These are phyloP conservation scores for Alternaria dauci DNA, from an alignment of 2,329 filamentous ascomycete species.

Conservation along the genomic window DNA sequence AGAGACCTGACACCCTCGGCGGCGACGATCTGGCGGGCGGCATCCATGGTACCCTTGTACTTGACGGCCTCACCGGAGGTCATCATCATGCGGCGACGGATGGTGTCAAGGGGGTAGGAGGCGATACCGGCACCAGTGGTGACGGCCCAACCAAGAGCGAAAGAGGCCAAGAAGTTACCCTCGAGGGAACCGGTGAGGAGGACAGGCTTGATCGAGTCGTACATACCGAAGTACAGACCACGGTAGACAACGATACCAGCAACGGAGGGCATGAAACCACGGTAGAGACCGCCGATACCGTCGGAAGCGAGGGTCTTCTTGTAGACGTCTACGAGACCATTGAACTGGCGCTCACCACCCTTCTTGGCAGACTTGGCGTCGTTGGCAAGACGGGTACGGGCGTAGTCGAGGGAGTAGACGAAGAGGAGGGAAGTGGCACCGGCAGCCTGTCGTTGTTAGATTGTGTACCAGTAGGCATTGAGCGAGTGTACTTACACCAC, in stretches of 20 bases:
- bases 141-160: slow-evolving; percentile 97
- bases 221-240: slow-evolving; percentile 99
- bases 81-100: slow-evolving; percentile 99
- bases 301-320: slow-evolving; percentile 99
- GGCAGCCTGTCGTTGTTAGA: slow-evolving; percentile 69
- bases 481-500: slow-evolving; percentile 78
- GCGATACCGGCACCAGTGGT: slow-evolving; percentile 99
- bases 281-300: slow-evolving; percentile 99
- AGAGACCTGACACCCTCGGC: slow-evolving; percentile 98
- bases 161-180: slow-evolving; percentile 99
- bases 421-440: slow-evolving; percentile 99
- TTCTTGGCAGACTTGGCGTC: slow-evolving; percentile 98
- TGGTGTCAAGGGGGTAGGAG: slow-evolving; percentile 99
- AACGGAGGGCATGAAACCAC: slow-evolving; percentile 99
- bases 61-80: slow-evolving; percentile 96
- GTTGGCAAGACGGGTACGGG: slow-evolving; percentile 99
- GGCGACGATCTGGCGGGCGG: slow-evolving; percentile 91
- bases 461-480: not conserved
- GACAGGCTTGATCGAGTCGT: slow-evolving; percentile 99
- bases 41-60: slow-evolving; percentile 97
- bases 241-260: slow-evolving; percentile 99
- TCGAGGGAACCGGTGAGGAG: slow-evolving; percentile 88
- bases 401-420: slow-evolving; percentile 99
- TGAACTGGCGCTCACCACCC: slow-evolving; percentile 99
- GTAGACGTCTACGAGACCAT: slow-evolving; percentile 99